Evolutionary conservation across 305 asterid genomes (phyloP).

Genomic region (Fraxinus albicans): DNA sequence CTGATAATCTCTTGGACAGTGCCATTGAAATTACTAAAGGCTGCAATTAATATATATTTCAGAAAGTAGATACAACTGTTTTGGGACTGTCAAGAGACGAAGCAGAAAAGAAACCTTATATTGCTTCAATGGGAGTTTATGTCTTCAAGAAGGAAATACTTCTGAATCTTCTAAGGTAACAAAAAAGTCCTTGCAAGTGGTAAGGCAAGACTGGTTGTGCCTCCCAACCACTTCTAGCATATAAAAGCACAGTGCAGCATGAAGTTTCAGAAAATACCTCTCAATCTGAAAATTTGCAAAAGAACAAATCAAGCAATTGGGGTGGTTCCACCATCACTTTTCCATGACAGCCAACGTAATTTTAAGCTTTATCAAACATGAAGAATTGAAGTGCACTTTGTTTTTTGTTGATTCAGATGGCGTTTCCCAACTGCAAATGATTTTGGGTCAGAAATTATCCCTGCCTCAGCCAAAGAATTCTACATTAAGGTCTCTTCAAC

Average conservation of each 20-base stretch:
- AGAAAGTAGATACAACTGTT: constrained; percentile 90
- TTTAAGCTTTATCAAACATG: constrained; percentile 11
- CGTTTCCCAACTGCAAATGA: constrained; percentile 96
- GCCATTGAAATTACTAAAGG: background rate
- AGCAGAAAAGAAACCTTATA: constrained; percentile 84
- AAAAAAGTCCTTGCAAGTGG: background rate
- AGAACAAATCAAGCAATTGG: background rate
- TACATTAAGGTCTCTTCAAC: constrained; percentile 48
- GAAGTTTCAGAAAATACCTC: background rate
- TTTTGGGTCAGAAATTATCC: constrained; percentile 95
- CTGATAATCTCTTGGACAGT: constrained; percentile 7
- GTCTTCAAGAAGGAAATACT: constrained; percentile 97
- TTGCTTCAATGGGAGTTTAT: constrained; percentile 98
- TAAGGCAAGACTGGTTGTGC: background rate
- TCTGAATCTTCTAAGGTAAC: constrained; percentile 76
- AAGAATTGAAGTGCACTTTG: constrained; percentile 12
- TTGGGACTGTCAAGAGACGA: constrained; percentile 81
- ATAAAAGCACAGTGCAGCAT: constrained; percentile 12
- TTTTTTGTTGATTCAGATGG: constrained; percentile 54
- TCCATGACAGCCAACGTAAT: background rate
- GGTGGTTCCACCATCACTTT: background rate
- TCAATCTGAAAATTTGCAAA: background rate
- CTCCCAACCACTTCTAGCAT: background rate
- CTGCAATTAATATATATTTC: constrained; percentile 26
- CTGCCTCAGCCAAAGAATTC: constrained; percentile 86